Evolutionary conservation across 306 rosid species (phyloP).

Genomic region (Pachyrhizus erosus): DNA sequence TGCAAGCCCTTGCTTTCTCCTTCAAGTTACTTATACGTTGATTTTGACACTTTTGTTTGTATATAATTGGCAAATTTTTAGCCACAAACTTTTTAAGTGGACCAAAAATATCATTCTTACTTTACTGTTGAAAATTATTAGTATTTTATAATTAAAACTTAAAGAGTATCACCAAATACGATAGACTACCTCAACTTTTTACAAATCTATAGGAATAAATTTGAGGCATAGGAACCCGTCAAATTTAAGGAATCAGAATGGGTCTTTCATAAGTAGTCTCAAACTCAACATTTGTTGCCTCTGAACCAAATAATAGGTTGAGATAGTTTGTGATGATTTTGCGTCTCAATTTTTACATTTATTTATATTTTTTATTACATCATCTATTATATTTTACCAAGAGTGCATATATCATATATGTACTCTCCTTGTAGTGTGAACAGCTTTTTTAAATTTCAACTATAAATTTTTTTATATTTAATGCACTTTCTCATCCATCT

Average conservation of each 20-base stretch:
- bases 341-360: background rate
- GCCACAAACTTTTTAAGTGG: background rate
- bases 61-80: constrained; percentile 5
- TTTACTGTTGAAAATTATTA: background rate
- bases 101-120: background rate
- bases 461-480: background rate
- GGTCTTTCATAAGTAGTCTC: background rate
- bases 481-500: background rate
- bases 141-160: background rate
- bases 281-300: background rate
- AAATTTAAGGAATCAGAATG: background rate
- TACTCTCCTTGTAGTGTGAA: too few species aligned
- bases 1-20: constrained; percentile 7
- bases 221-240: background rate
- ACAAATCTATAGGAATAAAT: background rate
- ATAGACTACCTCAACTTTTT: background rate
- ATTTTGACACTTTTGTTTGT: constrained; percentile 30
- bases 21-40: constrained; percentile 1
- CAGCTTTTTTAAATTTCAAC: too few species aligned
- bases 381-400: background rate
- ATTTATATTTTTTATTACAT: background rate
- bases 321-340: background rate
- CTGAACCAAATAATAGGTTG: background rate
- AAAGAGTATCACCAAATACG: background rate
- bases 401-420: too few species aligned